Conservation (phyloP, 148 eudicot species). For the Cornus suecica region DNA sequence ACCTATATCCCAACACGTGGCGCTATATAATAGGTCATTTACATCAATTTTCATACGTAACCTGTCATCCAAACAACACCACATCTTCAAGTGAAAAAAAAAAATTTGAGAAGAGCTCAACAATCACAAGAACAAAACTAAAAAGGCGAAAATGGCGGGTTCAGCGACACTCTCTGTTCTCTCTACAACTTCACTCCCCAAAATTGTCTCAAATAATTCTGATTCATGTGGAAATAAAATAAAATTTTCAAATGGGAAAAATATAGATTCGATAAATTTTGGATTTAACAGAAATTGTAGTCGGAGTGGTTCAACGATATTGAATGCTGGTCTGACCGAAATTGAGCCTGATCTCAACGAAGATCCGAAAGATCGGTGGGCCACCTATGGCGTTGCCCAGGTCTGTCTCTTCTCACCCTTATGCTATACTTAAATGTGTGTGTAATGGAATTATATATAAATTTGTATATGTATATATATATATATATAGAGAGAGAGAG, state of each 20-base stretch:
- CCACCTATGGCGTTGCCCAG: slow-evolving; percentile 44
- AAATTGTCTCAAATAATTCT: slow-evolving; percentile 10
- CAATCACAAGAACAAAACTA: neutral
- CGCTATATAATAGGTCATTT: neutral
- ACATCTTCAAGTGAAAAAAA: neutral
- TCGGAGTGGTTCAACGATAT: slow-evolving; percentile 25
- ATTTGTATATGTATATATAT: neutral
- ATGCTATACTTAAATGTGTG: no score
- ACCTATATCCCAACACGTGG: neutral
- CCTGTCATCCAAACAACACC: neutral
- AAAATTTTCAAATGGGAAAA: slow-evolving; percentile 13
- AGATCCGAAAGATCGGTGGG: slow-evolving; percentile 78
- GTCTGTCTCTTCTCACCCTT: slow-evolving; percentile 34
- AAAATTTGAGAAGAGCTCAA: neutral
- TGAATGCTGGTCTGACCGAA: slow-evolving; percentile 61
- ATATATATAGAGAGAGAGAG: neutral
- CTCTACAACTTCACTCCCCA: slow-evolving; percentile 32
- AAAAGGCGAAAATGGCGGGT: slow-evolving; percentile 38
- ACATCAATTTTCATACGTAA: no score
- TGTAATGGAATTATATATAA: neutral
- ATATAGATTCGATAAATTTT: slow-evolving; percentile 1
- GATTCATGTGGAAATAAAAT: slow-evolving; percentile 13
- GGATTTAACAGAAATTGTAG: neutral
- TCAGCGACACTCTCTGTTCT: slow-evolving; percentile 34
- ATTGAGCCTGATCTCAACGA: slow-evolving; percentile 85